These are phyloP conservation scores for Parascedosporium putredinis DNA, from an alignment of 2,329 filamentous ascomycete genomes.

Conservation along the genomic window DNA sequence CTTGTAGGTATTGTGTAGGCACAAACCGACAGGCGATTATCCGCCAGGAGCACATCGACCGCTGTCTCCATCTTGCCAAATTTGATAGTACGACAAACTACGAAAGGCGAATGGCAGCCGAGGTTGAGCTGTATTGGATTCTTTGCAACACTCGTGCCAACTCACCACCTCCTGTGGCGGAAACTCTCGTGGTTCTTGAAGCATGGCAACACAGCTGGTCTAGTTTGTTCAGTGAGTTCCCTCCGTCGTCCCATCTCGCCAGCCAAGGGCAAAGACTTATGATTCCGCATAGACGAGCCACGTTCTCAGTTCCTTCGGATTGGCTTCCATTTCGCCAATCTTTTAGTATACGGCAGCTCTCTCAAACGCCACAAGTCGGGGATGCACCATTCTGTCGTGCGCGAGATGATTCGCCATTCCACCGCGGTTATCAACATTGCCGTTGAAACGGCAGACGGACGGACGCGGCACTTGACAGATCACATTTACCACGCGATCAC, in stretches of 20 bases:
- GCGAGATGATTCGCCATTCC: slow-evolving; percentile 16
- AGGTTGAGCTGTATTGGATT: slow-evolving; percentile 19
- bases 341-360: slow-evolving; percentile 15
- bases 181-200: slow-evolving; percentile 11
- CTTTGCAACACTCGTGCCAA: slow-evolving; percentile 15
- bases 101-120: slow-evolving; percentile 18
- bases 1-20: slow-evolving; percentile 17
- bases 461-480: slow-evolving; percentile 19
- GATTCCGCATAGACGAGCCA: slow-evolving; percentile 13
- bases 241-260: no score
- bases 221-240: slow-evolving; percentile 15
- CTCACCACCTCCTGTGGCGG: slow-evolving; percentile 8
- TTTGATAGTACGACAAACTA: slow-evolving; percentile 14
- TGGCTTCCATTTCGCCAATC: slow-evolving; percentile 19
- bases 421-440: slow-evolving; percentile 18
- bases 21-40: slow-evolving; percentile 15
- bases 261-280: no score
- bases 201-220: slow-evolving; percentile 16
- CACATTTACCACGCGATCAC: slow-evolving; percentile 20
- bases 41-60: slow-evolving; percentile 14
- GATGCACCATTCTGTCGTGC: slow-evolving; percentile 10
- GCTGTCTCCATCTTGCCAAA: slow-evolving; percentile 12
- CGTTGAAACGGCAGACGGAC: slow-evolving; percentile 18
- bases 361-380: slow-evolving; percentile 13
- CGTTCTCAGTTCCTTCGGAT: slow-evolving; percentile 20